Conservation (phyloP, 1,284 basidiomycete species). For the Cutaneotrichosporon cyanovorans region DNA sequence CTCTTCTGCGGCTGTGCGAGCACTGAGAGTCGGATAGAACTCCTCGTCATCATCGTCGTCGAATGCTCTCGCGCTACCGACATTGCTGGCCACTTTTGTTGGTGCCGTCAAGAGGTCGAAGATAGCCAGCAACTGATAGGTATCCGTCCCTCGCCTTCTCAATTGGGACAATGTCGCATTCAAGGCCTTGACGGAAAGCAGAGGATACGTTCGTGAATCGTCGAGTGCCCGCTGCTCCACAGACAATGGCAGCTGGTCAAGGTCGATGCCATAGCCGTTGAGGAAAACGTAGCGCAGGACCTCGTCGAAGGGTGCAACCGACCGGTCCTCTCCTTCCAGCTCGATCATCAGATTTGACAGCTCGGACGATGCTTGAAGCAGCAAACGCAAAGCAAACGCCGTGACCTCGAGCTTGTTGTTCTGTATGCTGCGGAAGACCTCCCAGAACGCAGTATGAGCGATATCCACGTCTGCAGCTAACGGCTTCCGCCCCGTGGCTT, state of each 20-base stretch:
- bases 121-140: constrained; percentile 8
- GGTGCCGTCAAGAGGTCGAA: constrained; percentile 11
- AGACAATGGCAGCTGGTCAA: constrained; percentile 11
- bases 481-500: not conserved
- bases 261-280: constrained; percentile 14
- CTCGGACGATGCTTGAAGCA: constrained; percentile 6
- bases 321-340: not conserved
- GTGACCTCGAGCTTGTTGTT: not conserved
- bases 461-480: not conserved
- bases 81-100: not conserved
- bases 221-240: constrained; percentile 2
- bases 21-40: constrained; percentile 2
- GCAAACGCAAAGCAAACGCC: constrained; percentile 9
- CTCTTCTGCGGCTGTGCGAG: not conserved
- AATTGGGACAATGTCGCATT: constrained; percentile 12
- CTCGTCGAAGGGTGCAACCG: constrained; percentile 4
- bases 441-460: constrained; percentile 12
- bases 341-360: not conserved
- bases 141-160: not conserved
- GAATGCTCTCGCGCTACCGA: not conserved
- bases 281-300: constrained; percentile 7
- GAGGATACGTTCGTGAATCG: not conserved
- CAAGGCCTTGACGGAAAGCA: constrained; percentile 4
- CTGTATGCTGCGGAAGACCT: constrained; percentile 11
- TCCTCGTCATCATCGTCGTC: constrained; percentile 16